Base-by-base conservation (phyloP, 169 alveolate genomes). In the Eimeria praecox region DNA sequence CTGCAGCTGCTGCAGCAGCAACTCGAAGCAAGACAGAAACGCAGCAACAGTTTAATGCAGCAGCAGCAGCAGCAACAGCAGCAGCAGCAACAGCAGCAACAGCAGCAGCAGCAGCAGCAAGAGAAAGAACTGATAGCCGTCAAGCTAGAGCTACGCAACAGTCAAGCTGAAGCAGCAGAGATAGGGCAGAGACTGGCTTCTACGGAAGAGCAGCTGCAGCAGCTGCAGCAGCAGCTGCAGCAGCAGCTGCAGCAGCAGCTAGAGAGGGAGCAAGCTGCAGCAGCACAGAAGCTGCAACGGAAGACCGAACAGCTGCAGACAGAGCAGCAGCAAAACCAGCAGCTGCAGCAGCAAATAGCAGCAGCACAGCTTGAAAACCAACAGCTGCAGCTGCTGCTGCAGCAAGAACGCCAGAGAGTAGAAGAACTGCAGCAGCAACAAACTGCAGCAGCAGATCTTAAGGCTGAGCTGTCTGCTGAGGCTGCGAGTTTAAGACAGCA, bases 191-290 rank as follows among this genome's bases (percentile, higher is more conserved):
- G 22, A 22, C 75, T 83, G 10, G 77, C 62, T 6, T 24, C 91
- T 2, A 54, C 91, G 54, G 77, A 83, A 77, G 6, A 30, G 77
- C 71, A 33, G 56, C 91, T 83, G 91, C 91, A 83, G 91, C 59
- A 83, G 91, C 52, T 83, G 91, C 91, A 83, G 91, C 91, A 52
- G 91, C 77, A 52, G 91, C 89, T 80, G 91, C 91, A 83, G 91
- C 91, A 52, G 91, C 77, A 52, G 91, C 89, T 80, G 89, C 77
- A 83, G 91, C 91, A 49, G 91, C 91, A 83, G n/a, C 56, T 66
- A 54, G 75, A 30, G 2, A 27, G 77, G 9, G 91, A 83, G 44
- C 59, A 35, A 9, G 33, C 35, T 16, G 91, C 91, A 83, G 91
- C 91, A 54, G 77, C 91, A 54, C 91, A 83, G 91, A 75, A 54